Base-by-base conservation (phyloP, 1,284 basidiomycete species). In the Cryptococcus sp. region DNA sequence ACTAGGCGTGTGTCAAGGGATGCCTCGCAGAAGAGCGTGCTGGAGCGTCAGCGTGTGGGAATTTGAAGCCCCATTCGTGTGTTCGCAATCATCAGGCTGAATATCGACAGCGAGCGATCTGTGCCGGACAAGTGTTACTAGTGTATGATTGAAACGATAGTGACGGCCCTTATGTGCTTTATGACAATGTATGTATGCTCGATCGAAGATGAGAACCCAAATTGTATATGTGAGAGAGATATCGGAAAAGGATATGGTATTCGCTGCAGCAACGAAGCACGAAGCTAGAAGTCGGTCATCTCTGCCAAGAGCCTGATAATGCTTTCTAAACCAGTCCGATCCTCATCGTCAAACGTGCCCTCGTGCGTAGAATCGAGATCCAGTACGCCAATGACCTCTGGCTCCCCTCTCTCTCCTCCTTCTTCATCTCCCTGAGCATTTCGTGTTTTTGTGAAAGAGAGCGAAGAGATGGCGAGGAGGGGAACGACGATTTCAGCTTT, bases 401-500 rank as follows among this genome's bases (percentile, higher is more conserved):
- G 13, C 47, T 79, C 66, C 19, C 77, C 76, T 67, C 69, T 25
- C 25, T n/a, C 35, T 17, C 53, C 41, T 16, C 41, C 41, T 22
- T 45, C 42, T 35, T 35, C 42, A 10, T 45, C 42, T n/a, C 11
- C 57, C 42, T 52, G 70, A 58, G 35, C 65, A 6, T 55, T 20
- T 50, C 47, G 13, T 50, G 27, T 6, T 23, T 13, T 38, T 19
- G 16, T 17, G 15, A 4, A 5, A 2, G 22, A 17, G 19, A n/a
- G 20, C 3, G 22, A 17, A 11, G n/a, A 23, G 10, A 47, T 35
- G 35, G 64, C 41, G n/a, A 72, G 42, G 58, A 95, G 81, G 3
- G 92, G 91, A 58, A 87, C 81, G 10, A 93, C 91, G 53, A 94
- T 85, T 74, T 94, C 92, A 67, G 90, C 91, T 68, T 87, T 88